These are phyloP conservation scores for Xylariales sp. DNA, from an alignment of 2,329 filamentous ascomycete species.

Conservation along the genomic window DNA sequence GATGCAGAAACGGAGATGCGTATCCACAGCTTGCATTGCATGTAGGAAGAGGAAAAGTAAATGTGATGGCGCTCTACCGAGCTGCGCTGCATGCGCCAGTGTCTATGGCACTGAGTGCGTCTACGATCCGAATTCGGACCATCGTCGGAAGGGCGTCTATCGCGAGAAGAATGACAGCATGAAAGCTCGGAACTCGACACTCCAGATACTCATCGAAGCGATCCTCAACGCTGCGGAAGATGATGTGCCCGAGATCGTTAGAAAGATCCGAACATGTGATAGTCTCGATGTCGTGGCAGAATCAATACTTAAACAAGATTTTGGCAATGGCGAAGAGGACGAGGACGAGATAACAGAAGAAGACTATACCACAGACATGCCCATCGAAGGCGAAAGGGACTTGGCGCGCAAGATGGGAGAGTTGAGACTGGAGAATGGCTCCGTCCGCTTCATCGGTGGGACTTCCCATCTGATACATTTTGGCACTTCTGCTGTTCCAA, in stretches of 20 bases:
- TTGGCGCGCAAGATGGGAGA: conserved; percentile 92
- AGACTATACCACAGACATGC: conserved; percentile 35
- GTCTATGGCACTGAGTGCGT: conserved; percentile 89
- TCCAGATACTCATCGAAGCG: conserved; percentile 89
- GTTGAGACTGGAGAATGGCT: conserved; percentile 79
- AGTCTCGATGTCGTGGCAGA: conserved; percentile 54
- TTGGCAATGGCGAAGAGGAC: conserved; percentile 25
- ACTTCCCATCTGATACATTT: conserved; percentile 91
- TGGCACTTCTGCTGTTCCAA: conserved; percentile 41
- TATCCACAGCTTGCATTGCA: conserved; percentile 80
- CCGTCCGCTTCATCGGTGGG: conserved; percentile 85
- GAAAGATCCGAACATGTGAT: conserved; percentile 82
- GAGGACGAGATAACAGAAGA: conserved; percentile 38
- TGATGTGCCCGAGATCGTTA: conserved; percentile 75
- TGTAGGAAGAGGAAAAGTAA: conserved; percentile 77
- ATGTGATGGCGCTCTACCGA: conserved; percentile 87
- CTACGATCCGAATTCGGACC: conserved; percentile 94
- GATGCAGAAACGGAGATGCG: conserved; percentile 66
- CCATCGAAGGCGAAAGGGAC: conserved; percentile 64
- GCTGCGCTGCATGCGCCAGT: conserved; percentile 91
- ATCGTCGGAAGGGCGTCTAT: conserved; percentile 93
- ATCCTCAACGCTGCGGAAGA: conserved; percentile 89
- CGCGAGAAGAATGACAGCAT: conserved; percentile 87
- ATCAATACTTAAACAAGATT: conserved; percentile 43
- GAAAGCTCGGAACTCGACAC: conserved; percentile 79